Percentiles rank a stretch among this genome's conserved stretches.
phyloP scores from a whole-genome alignment of 768 basidiomycete species.

The Lentinula detonsa region DNA sequence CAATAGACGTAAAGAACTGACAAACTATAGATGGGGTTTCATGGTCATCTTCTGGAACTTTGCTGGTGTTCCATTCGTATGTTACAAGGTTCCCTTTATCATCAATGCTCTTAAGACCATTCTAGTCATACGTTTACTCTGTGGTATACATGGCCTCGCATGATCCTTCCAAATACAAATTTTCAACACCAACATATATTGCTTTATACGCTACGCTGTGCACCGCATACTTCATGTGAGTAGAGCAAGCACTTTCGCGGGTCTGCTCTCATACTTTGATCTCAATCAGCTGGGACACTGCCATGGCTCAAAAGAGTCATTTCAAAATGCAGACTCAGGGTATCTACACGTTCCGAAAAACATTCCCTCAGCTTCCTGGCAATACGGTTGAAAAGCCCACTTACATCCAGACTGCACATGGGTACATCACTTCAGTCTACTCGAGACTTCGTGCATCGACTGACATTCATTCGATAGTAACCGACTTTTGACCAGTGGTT shows the following conservation, averaged over 20 bases:
- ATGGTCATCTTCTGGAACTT: constrained; percentile 99
- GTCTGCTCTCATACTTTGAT: constrained; percentile 1
- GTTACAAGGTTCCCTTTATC: constrained; percentile 17
- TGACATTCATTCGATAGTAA: constrained; percentile 42
- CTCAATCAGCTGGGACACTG: constrained; percentile 78
- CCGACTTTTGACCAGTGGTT: constrained; percentile 85
- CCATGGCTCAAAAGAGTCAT: constrained; percentile 94
- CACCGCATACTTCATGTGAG: constrained; percentile 82
- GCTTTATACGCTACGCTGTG: constrained; percentile 71
- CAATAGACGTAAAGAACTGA: background rate
- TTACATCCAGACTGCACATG: constrained; percentile 91
- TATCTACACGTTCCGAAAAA: constrained; percentile 75
- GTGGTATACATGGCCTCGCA: constrained; percentile 97
- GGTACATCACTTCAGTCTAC: constrained; percentile 35
- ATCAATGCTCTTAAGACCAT: background rate
- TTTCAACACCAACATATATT: constrained; percentile 72
- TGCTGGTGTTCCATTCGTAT: constrained; percentile 86
- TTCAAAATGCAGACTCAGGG: constrained; percentile 98
- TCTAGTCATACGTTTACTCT: constrained; percentile 91
- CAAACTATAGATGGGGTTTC: constrained; percentile 69
- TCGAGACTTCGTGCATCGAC: background rate
- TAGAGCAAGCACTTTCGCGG: constrained; percentile 5
- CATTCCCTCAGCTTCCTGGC: constrained; percentile 92
- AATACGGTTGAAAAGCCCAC: constrained; percentile 80
- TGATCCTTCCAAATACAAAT: constrained; percentile 81